Evolutionary conservation across 169 alveolate species (phyloP).

Genomic region (Cryptosporidium tyzzeri): DNA sequence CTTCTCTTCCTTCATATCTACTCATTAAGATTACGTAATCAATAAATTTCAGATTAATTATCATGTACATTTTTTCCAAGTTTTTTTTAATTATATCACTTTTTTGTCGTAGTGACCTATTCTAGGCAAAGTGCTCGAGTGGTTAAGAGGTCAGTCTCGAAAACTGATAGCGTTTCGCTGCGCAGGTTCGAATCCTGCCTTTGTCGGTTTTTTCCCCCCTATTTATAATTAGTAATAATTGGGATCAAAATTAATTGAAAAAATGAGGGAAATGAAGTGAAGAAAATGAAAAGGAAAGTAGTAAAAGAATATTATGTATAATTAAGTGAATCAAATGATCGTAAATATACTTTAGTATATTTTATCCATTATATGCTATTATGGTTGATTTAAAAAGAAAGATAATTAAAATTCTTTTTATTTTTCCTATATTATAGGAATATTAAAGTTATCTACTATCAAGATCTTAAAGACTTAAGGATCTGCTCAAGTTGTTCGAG

Average conservation of each 20-base stretch:
- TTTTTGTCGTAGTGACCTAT: not conserved
- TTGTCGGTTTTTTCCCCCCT: conserved; percentile 37
- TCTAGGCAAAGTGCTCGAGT: conserved; percentile 76
- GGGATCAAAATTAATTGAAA: not conserved
- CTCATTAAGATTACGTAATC: too few relatives aligned
- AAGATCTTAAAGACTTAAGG: conserved; percentile 41
- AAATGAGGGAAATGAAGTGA: too few relatives aligned
- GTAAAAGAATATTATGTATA: not conserved
- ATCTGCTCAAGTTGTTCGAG: conserved; percentile 67
- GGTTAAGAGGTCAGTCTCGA: conserved; percentile 79
- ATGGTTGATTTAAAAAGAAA: not conserved
- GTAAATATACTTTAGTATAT: not conserved
- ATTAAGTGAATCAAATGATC: not conserved
- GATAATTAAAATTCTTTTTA: not conserved
- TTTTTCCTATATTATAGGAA: too few relatives aligned
- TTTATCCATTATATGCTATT: not conserved
- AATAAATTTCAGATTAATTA: too few relatives aligned
- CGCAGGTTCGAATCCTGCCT: conserved; percentile 79
- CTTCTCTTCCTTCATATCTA: too few relatives aligned
- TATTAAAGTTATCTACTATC: not conserved
- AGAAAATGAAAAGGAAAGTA: not conserved
- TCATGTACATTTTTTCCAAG: not conserved
- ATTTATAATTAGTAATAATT: too few relatives aligned
- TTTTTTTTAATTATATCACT: not conserved
- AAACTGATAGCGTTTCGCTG: conserved; percentile 78